phyloP scores from a whole-genome alignment of 257 asterid species.

The Handroanthus guayacan region DNA sequence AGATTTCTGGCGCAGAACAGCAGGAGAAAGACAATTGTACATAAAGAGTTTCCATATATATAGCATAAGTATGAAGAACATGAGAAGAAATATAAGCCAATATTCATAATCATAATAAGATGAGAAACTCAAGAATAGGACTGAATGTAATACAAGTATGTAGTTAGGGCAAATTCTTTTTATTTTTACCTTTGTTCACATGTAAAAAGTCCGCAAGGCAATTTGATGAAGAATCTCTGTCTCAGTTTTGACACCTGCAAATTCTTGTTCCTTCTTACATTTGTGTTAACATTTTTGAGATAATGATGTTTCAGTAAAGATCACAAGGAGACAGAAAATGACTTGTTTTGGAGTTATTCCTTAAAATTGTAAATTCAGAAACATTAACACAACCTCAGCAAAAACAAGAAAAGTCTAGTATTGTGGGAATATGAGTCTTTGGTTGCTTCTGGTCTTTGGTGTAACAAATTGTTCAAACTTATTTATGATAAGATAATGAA shows the following conservation, averaged over 20 bases:
- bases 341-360: neutral
- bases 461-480: constrained; percentile 2
- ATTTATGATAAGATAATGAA: constrained; percentile 2
- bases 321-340: constrained; percentile 14
- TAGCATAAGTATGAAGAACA: constrained; percentile 29
- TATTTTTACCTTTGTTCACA: constrained; percentile 16
- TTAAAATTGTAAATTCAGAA: neutral
- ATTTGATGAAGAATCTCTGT: constrained; percentile 32
- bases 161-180: constrained; percentile 40
- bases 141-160: constrained; percentile 29
- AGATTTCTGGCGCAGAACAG: constrained; percentile 43
- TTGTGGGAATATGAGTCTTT: constrained; percentile 3
- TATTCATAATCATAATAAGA: constrained; percentile 34
- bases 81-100: neutral
- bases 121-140: constrained; percentile 35
- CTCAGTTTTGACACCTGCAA: constrained; percentile 31
- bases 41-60: constrained; percentile 39
- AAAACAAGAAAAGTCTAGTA: neutral
- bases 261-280: neutral
- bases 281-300: neutral
- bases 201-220: constrained; percentile 74
- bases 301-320: neutral
- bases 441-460: neutral
- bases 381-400: neutral
- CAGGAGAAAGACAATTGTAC: constrained; percentile 42